These are phyloP conservation scores for Candida insectorum DNA, from an alignment of 805 yeast species.

Conservation along the genomic window DNA sequence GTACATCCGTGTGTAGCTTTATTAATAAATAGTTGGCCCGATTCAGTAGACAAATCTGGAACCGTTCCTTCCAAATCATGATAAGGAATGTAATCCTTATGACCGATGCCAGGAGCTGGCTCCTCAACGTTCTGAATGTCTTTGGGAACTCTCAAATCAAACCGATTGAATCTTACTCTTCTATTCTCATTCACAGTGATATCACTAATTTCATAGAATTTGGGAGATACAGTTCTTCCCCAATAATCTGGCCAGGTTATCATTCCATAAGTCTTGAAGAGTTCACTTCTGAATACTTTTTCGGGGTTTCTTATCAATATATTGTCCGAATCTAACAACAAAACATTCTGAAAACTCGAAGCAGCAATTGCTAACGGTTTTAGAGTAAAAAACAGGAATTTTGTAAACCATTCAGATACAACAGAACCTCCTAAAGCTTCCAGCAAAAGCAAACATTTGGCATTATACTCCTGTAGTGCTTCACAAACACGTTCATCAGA, in stretches of 20 bases:
- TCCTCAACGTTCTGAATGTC: constrained; percentile 10
- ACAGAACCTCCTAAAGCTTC: constrained; percentile 50
- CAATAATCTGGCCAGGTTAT: constrained; percentile 44
- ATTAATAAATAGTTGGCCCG: constrained; percentile 62
- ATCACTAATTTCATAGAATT: constrained; percentile 32
- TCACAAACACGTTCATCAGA: constrained; percentile 43
- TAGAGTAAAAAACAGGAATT: constrained; percentile 50
- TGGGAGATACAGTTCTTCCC: constrained; percentile 34
- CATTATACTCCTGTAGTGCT: constrained; percentile 59
- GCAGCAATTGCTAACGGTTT: constrained; percentile 51
- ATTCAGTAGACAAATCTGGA: constrained; percentile 66
- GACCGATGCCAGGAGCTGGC: constrained; percentile 11
- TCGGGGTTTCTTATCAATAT: constrained; percentile 27
- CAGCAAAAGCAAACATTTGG: constrained; percentile 59
- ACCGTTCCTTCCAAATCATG: constrained; percentile 68
- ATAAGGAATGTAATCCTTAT: constrained; percentile 40
- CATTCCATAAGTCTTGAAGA: constrained; percentile 29
- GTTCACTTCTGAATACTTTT: constrained; percentile 21
- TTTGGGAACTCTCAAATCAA: constrained; percentile 17
- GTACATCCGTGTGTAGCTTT: constrained; percentile 56
- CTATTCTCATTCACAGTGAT: constrained; percentile 23
- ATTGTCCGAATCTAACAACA: constrained; percentile 35
- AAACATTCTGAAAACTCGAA: constrained; percentile 29
- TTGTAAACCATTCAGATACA: constrained; percentile 39
- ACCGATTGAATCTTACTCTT: constrained; percentile 23